These are phyloP conservation scores for Neurospora sp. DNA, from an alignment of 495 filamentous ascomycete species.

Conservation along the genomic window DNA sequence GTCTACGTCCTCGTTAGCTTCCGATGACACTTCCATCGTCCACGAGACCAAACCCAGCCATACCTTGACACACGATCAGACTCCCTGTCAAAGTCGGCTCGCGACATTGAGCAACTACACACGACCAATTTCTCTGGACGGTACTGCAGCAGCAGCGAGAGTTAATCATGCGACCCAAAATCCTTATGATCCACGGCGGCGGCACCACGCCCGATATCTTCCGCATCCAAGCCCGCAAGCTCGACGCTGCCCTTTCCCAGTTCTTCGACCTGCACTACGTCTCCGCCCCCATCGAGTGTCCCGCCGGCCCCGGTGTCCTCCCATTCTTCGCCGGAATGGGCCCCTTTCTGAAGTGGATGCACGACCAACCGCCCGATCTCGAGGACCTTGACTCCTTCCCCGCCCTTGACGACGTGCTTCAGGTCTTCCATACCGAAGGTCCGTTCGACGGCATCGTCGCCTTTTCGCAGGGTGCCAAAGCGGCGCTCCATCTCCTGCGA, in stretches of 20 bases:
- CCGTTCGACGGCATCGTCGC: conserved; percentile 20
- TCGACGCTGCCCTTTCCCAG: conserved; percentile 8
- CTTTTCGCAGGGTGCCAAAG: conserved; percentile 24
- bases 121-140: background rate
- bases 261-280: conserved; percentile 20
- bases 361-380: background rate
- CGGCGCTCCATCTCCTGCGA: conserved; percentile 12
- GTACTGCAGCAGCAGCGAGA: background rate
- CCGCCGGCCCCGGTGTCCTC: conserved; percentile 15
- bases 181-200: conserved; percentile 20
- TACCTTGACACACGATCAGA: background rate
- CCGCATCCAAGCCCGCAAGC: conserved; percentile 17
- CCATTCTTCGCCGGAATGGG: conserved; percentile 18
- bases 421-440: conserved; percentile 3
- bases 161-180: conserved; percentile 7
- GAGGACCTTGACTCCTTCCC: conserved; percentile 3
- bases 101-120: background rate
- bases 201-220: conserved; percentile 20
- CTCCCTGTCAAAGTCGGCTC: background rate
- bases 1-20: background rate
- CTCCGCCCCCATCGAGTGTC: conserved; percentile 6
- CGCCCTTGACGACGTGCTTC: conserved; percentile 2
- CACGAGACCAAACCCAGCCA: background rate
- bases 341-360: conserved; percentile 17
- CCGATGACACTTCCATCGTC: background rate